Conservation (phyloP, 768 basidiomycete genomes). For the Boletellus emodensis region DNA sequence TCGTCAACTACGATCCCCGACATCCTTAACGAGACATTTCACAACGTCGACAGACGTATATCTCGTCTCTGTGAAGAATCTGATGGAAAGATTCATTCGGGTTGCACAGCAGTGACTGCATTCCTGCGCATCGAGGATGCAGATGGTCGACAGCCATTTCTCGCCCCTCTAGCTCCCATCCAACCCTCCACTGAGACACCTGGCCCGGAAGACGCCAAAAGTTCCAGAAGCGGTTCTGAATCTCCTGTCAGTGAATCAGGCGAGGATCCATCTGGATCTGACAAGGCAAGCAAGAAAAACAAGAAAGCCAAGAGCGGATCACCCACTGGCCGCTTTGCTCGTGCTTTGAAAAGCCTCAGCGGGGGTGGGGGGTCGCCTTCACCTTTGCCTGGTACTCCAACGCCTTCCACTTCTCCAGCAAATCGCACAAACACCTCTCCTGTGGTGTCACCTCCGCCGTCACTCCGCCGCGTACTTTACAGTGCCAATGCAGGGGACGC, state of each 20-base stretch:
- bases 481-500: constrained; percentile 98
- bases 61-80: constrained; percentile 83
- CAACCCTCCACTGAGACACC: constrained; percentile 32
- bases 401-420: constrained; percentile 17
- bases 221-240: constrained; percentile 36
- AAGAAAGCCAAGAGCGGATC: constrained; percentile 40
- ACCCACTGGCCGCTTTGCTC: constrained; percentile 49
- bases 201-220: constrained; percentile 29
- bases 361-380: constrained; percentile 25
- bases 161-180: constrained; percentile 31
- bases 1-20: constrained; percentile 70
- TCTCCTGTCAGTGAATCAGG: constrained; percentile 44
- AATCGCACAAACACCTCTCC: constrained; percentile 30
- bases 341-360: constrained; percentile 52
- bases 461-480: constrained; percentile 76
- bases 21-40: constrained; percentile 90
- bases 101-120: constrained; percentile 95
- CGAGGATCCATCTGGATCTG: constrained; percentile 30
- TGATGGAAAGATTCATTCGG: constrained; percentile 90
- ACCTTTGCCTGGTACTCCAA: constrained; percentile 8
- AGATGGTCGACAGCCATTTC: constrained; percentile 68
- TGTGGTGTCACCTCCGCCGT: constrained; percentile 42
- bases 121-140: constrained; percentile 90
- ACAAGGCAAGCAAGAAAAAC: constrained; percentile 36
- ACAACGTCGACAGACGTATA: constrained; percentile 80